phyloP scores from a whole-genome alignment of 192 early-diverging fungal genomes.

The Phycomyces nitens region DNA sequence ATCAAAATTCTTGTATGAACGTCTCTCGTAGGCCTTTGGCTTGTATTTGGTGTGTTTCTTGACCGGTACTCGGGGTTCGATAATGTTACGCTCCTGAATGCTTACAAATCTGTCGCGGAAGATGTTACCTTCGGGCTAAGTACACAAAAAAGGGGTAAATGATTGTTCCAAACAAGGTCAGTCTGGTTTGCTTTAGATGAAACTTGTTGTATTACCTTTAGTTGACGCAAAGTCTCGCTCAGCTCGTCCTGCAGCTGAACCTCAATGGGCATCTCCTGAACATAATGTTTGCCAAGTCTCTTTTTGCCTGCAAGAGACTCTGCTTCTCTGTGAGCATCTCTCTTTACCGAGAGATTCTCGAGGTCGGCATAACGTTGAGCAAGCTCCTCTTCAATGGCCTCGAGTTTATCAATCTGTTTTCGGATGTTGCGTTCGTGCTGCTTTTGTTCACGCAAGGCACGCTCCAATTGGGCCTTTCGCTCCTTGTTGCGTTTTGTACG shows the following conservation, averaged over 20 bases:
- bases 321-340: constrained; percentile 33
- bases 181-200: constrained; percentile 2
- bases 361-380: constrained; percentile 36
- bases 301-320: constrained; percentile 33
- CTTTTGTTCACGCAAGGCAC: constrained; percentile 34
- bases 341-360: constrained; percentile 30
- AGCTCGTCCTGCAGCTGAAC: constrained; percentile 53
- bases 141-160: neutral
- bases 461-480: constrained; percentile 36
- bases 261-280: constrained; percentile 34
- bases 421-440: constrained; percentile 40
- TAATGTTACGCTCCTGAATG: constrained; percentile 51
- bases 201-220: constrained; percentile 30
- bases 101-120: constrained; percentile 54
- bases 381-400: constrained; percentile 44
- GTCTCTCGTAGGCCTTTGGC: constrained; percentile 51
- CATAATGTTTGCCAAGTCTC: constrained; percentile 24
- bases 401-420: constrained; percentile 49
- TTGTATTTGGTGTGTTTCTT: constrained; percentile 42
- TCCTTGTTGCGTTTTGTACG: constrained; percentile 55
- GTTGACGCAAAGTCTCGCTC: constrained; percentile 42
- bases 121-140: constrained; percentile 61
- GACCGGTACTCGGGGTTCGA: constrained; percentile 49
- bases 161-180: neutral
- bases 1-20: constrained; percentile 54